phyloP scores from a whole-genome alignment of 2,329 filamentous ascomycete genomes.

The Rhynchosporium secalis region DNA sequence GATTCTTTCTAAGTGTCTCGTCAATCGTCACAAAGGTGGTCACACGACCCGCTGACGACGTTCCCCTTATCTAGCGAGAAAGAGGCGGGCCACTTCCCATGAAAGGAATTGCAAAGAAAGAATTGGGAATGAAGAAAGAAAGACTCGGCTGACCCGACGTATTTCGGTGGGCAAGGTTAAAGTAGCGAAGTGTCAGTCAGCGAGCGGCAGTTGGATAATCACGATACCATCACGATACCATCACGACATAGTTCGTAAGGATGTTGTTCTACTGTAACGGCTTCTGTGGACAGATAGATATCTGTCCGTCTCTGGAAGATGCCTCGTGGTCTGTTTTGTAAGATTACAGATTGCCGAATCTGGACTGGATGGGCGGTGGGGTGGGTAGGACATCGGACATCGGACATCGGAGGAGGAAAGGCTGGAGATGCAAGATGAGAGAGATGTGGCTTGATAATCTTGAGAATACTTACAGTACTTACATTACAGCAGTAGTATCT shows the following conservation, averaged over 20 bases:
- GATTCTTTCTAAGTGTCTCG: background rate
- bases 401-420: slow-evolving; percentile 3
- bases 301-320: background rate
- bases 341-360: slow-evolving; percentile 21
- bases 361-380: background rate
- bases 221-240: background rate
- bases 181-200: slow-evolving; percentile 28
- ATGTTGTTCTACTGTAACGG: slow-evolving; percentile 24
- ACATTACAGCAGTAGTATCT: background rate
- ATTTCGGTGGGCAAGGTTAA: slow-evolving; percentile 18
- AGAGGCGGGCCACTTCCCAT: background rate
- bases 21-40: slow-evolving; percentile 15
- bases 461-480: no score
- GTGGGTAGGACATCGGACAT: background rate
- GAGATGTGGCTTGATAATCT: no score
- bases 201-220: slow-evolving; percentile 20
- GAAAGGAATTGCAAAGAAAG: background rate
- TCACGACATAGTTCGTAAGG: background rate
- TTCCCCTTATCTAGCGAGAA: slow-evolving; percentile 4
- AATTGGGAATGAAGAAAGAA: background rate
- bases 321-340: slow-evolving; percentile 22
- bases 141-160: background rate
- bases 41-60: slow-evolving; percentile 23
- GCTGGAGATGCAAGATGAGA: background rate
- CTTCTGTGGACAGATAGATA: slow-evolving; percentile 21